A percentile compares a stretch with the other conserved stretches of the same genome.
phyloP scores from a whole-genome alignment of 2,329 filamentous ascomycete genomes.

The Capronia epimyces region DNA sequence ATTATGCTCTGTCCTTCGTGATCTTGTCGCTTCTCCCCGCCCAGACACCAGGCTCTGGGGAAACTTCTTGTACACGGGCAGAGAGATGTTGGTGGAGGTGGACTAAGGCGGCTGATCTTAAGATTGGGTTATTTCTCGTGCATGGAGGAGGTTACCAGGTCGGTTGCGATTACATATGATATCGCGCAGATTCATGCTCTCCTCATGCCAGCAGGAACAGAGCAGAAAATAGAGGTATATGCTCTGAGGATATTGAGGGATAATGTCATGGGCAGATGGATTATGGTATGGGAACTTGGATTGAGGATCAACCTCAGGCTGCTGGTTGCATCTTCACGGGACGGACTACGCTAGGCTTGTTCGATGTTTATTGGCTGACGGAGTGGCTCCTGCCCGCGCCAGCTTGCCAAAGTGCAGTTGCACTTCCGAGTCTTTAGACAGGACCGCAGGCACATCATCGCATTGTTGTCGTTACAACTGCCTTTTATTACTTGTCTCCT shows the following conservation, averaged over 20 bases:
- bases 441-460: background rate
- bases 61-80: slow-evolving; percentile 7
- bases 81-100: slow-evolving; percentile 1
- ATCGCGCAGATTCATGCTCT: slow-evolving; percentile 25
- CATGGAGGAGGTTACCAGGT: slow-evolving; percentile 2
- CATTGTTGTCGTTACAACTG: background rate
- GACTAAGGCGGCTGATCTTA: slow-evolving; percentile 12
- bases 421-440: background rate
- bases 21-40: background rate
- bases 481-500: background rate
- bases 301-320: slow-evolving; percentile 5
- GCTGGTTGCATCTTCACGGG: background rate
- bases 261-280: slow-evolving; percentile 11
- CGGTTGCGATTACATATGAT: slow-evolving; percentile 13
- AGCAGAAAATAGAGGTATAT: slow-evolving; percentile 13
- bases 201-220: slow-evolving; percentile 23
- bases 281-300: background rate
- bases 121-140: slow-evolving; percentile 12
- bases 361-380: background rate
- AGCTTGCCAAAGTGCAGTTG: background rate
- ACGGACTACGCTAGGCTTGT: background rate
- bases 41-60: background rate
- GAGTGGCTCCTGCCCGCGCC: background rate
- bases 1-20: slow-evolving; percentile 8
- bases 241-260: slow-evolving; percentile 8